Conservation (phyloP, 2,329 filamentous ascomycete species). For the Chaetomium olivaceum region DNA sequence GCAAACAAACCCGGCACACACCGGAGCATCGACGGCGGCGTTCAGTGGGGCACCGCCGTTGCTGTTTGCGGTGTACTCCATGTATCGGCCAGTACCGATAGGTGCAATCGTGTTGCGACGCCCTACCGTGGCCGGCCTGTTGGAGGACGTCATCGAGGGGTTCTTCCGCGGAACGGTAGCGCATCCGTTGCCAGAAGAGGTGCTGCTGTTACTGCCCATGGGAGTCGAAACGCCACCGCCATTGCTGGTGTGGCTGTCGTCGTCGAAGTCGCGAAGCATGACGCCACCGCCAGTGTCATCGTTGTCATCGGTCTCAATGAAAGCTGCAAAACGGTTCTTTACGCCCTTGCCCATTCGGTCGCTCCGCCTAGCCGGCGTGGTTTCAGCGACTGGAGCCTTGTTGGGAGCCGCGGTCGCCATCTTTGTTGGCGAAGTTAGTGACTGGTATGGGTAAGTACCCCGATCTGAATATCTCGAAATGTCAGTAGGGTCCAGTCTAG, state of each 20-base stretch:
- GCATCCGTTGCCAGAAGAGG: not conserved
- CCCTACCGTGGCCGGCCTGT: not conserved
- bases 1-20: not conserved
- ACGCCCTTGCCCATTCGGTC: not conserved
- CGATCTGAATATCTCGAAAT: not conserved
- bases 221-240: not conserved
- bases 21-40: not conserved
- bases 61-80: not conserved
- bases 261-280: constrained; percentile 22
- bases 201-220: constrained; percentile 1
- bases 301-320: constrained; percentile 18
- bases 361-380: not conserved
- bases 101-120: constrained; percentile 19
- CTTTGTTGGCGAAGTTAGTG: not conserved
- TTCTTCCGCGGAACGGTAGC: not conserved
- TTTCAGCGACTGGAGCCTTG: not conserved
- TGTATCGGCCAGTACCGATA: constrained; percentile 19
- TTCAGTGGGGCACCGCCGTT: not conserved
- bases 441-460: not conserved
- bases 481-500: constrained; percentile 3
- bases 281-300: constrained; percentile 22
- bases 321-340: constrained; percentile 1
- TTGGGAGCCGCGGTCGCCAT: constrained; percentile 1
- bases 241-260: constrained; percentile 5
- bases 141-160: not conserved